These are phyloP conservation scores for Pyrenophora teres DNA, from an alignment of 2,329 filamentous ascomycete genomes.

Conservation along the genomic window DNA sequence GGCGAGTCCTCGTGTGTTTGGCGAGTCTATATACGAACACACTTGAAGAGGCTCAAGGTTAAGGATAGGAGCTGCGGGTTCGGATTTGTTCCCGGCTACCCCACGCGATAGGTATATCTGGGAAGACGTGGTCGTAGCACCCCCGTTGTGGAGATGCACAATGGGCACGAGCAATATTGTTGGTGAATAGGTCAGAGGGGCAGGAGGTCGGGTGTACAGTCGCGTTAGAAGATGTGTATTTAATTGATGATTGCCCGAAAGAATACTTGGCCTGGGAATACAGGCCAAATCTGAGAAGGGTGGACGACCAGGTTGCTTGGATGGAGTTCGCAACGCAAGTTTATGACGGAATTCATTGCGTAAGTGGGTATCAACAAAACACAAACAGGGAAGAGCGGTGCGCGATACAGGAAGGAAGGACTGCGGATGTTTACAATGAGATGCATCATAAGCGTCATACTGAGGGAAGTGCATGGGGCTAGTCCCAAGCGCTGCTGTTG, in stretches of 20 bases:
- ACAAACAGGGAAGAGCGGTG: constrained; percentile 2
- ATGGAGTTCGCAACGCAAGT: background rate
- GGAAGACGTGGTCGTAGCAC: constrained; percentile 51
- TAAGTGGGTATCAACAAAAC: constrained; percentile 17
- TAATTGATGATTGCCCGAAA: background rate
- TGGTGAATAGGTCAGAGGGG: background rate
- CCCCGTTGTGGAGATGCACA: constrained; percentile 17
- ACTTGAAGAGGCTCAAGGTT: constrained; percentile 16
- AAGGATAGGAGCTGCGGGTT: constrained; percentile 28
- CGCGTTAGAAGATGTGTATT: background rate
- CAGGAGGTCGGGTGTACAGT: background rate
- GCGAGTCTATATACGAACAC: constrained; percentile 24
- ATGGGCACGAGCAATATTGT: background rate
- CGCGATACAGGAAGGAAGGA: constrained; percentile 11
- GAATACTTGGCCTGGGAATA: background rate
- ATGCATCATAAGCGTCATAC: constrained; percentile 9
- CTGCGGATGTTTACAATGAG: constrained; percentile 21
- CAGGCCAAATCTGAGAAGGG: background rate
- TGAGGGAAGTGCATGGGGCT: constrained; percentile 4
- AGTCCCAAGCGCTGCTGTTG: constrained; percentile 21
- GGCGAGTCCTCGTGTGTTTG: constrained; percentile 16
- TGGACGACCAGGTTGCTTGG: background rate
- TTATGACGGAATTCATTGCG: constrained; percentile 5
- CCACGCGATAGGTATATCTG: constrained; percentile 54
- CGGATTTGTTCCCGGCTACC: constrained; percentile 47